Evolutionary conservation across 208 protist genomes (phyloP).

Genomic region (Acanthamoeba lenticulata): DNA sequence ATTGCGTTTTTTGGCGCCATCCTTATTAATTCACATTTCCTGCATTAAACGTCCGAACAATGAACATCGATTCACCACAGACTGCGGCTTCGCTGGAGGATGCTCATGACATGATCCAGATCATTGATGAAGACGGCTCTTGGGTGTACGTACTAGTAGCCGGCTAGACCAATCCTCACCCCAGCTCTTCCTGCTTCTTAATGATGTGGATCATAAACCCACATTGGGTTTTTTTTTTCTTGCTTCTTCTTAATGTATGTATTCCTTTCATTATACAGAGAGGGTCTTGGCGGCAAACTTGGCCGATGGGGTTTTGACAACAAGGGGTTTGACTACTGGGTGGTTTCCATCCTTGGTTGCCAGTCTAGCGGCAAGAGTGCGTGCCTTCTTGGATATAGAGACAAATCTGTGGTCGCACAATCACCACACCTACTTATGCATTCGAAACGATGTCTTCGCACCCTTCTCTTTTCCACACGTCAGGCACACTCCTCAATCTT

Average conservation of each 20-base stretch:
- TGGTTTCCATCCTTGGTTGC: constrained; percentile 95
- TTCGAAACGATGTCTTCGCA: neutral
- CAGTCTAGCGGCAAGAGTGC: constrained; percentile 96
- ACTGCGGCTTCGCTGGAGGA: constrained; percentile 19
- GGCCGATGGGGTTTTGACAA: neutral
- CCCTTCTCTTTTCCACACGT: neutral
- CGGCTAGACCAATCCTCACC: no score
- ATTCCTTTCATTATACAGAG: no score
- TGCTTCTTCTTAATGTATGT: no score
- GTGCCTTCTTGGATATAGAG: neutral
- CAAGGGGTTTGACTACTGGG: constrained; percentile 85
- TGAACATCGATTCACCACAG: no score
- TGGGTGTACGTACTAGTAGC: constrained; percentile 53
- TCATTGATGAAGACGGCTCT: constrained; percentile 27
- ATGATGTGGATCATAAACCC: no score
- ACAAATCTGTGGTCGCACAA: neutral
- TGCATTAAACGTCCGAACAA: no score
- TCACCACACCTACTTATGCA: neutral
- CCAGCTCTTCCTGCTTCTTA: no score
- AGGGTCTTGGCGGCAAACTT: neutral
- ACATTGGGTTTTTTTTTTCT: no score
- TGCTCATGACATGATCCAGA: constrained; percentile 6
- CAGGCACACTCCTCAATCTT: constrained; percentile 95
- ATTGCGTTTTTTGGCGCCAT: no score
- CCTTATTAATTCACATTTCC: no score